Evolutionary conservation across 208 protist genomes (phyloP).

Genomic region (Zelonia costaricensis): DNA sequence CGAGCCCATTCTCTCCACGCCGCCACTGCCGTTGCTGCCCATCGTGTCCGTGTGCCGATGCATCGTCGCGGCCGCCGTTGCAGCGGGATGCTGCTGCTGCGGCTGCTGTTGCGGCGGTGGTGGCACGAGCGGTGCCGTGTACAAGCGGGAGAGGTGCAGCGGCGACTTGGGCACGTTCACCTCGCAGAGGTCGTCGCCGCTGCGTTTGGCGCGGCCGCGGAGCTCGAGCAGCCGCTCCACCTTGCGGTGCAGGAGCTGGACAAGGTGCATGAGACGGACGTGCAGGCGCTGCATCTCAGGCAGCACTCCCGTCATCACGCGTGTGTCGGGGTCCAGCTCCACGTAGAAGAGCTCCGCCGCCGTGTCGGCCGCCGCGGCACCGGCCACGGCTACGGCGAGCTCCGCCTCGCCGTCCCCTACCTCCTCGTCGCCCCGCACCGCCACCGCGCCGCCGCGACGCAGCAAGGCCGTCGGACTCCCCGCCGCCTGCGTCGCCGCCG

Average conservation of each 20-base stretch:
- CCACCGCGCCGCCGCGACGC: not conserved
- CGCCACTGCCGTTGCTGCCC: slow-evolving; percentile 1
- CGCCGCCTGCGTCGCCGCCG: too few species aligned
- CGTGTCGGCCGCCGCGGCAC: slow-evolving; percentile 4
- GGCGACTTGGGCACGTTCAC: slow-evolving; percentile 1
- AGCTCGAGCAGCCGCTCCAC: slow-evolving; percentile 14
- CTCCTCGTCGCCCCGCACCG: not conserved
- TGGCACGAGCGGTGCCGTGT: too few species aligned
- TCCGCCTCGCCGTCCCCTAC: not conserved
- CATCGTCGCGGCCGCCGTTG: too few species aligned
- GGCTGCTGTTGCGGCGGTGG: not conserved
- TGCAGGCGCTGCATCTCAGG: slow-evolving; percentile 33
- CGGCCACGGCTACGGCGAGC: slow-evolving; percentile 1
- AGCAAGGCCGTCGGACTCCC: not conserved
- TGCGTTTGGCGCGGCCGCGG: slow-evolving; percentile 18
- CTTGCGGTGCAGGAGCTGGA: slow-evolving; percentile 15
- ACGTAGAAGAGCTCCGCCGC: slow-evolving; percentile 28
- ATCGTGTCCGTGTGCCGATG: slow-evolving; percentile 3
- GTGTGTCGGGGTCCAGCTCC: slow-evolving; percentile 26
- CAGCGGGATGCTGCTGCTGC: not conserved
- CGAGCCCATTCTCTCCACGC: too few species aligned
- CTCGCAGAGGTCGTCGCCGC: slow-evolving; percentile 20
- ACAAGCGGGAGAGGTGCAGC: not conserved
- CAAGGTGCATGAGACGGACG: slow-evolving; percentile 25
- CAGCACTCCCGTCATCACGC: slow-evolving; percentile 27